Conservation (phyloP, 768 basidiomycete species). For the Phlegmacium glaucopus region DNA sequence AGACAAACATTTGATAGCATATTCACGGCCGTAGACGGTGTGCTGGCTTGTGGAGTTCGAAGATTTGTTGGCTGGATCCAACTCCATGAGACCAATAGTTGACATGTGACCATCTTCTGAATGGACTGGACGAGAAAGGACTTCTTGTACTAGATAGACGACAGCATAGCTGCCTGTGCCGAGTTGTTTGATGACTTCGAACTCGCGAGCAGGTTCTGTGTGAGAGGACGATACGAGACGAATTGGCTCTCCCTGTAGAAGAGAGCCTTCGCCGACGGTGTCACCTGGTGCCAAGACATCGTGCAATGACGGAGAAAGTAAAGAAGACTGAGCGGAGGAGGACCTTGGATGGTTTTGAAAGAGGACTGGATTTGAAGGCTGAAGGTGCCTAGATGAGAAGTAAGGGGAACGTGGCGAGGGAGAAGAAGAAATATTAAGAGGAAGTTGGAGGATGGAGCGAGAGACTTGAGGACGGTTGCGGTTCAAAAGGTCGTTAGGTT, state of each 20-base stretch:
- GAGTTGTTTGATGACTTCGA: constrained; percentile 82
- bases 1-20: constrained; percentile 95
- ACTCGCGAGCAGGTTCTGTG: constrained; percentile 55
- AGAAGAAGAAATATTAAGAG: constrained; percentile 31
- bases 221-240: constrained; percentile 47
- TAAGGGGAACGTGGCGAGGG: constrained; percentile 38
- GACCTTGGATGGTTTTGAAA: constrained; percentile 22
- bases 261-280: constrained; percentile 62
- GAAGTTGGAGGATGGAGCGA: constrained; percentile 18
- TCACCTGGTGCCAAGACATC: constrained; percentile 75
- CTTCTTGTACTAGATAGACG: constrained; percentile 87
- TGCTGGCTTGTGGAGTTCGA: too few relatives aligned
- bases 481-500: constrained; percentile 29
- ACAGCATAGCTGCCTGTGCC: constrained; percentile 92
- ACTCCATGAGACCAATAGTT: constrained; percentile 52
- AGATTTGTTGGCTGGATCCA: constrained; percentile 35
- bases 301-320: constrained; percentile 39
- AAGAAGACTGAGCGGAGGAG: constrained; percentile 28
- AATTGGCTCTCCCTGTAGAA: constrained; percentile 64
- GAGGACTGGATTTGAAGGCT: constrained; percentile 28
- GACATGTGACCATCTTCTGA: constrained; percentile 59
- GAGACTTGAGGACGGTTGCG: constrained; percentile 33
- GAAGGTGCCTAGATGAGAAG: constrained; percentile 31
- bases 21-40: constrained; percentile 69
- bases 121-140: constrained; percentile 44